Base-by-base conservation (phyloP, 352 stramenopile species). In the Thalassiosira exigua region DNA sequence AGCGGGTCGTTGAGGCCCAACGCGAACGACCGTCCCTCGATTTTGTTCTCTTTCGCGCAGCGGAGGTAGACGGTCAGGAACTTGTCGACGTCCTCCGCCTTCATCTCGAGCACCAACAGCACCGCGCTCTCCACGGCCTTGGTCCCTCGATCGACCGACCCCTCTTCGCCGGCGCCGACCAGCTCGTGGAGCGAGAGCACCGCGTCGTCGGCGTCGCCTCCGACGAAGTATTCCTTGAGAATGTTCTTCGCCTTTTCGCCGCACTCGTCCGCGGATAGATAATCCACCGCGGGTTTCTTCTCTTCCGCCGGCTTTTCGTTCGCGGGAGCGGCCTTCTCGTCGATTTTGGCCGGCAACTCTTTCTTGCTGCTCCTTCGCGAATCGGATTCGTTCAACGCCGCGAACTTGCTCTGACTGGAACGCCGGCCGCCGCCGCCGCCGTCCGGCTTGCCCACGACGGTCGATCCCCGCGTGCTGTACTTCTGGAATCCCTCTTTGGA, bases 71-170 rank as follows among this genome's bases (percentile, higher is more conserved):
- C 60, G 9, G 12, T 65, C 24, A 91, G 19, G 26, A 90, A 81
- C 61, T 92, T 89, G 0, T 79, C 67, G 30, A 89, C 75, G 26
- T 94, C 69, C 36, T 75, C 73, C 24, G 79, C n/a, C 59, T 91
- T 93, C 65, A 80, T 84, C 81, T 94, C 89, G 54, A 94, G 77
- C 9, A 91, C 83, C 66, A 90, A 67, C n/a, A 92, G 66, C n/a
- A 88, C 50, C 33, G 70, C 64, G 21, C 42, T 65, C 61, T 90
- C 76, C 48, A 93, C 75, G 24, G 84, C 75, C 69, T 89, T 89
- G 48, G 79, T 71, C 53, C 84, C 86, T 58, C 86, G 73, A 42
- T 81, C 71, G 21, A 88, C 30, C 4, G 79, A 85, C 26, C 76
- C 85, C 58, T 82, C 75, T 30, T 59, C 32, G 9, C 69, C 69